phyloP scores from a whole-genome alignment of 1,284 basidiomycete genomes.

The Neonothopanus nambi region DNA sequence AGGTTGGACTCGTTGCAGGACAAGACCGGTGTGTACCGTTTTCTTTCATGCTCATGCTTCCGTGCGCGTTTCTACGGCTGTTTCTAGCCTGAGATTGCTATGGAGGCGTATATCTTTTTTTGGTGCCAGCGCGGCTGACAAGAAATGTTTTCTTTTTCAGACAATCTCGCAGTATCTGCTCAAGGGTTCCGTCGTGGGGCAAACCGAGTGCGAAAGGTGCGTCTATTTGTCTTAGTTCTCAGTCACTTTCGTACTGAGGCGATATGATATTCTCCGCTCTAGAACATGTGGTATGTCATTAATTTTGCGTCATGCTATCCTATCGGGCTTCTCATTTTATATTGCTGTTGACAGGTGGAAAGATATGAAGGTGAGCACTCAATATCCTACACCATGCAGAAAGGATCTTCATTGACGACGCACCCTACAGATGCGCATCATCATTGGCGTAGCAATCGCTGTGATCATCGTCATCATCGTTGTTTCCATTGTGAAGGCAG shows the following conservation, averaged over 20 bases:
- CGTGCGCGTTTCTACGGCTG: not conserved
- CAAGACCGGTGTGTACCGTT: constrained; percentile 75
- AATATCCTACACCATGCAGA: not conserved
- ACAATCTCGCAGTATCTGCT: constrained; percentile 97
- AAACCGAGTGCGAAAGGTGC: constrained; percentile 89
- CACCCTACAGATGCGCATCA: constrained; percentile 79
- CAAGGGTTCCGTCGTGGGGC: constrained; percentile 98
- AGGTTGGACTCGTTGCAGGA: constrained; percentile 93
- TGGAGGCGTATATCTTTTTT: no score
- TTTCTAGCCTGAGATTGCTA: not conserved
- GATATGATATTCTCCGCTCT: constrained; percentile 9
- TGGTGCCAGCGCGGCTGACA: no score
- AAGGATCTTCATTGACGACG: constrained; percentile 17
- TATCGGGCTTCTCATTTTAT: constrained; percentile 10
- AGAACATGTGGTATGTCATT: constrained; percentile 82
- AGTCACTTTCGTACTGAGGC: not conserved
- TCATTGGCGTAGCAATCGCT: constrained; percentile 84
- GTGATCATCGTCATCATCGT: constrained; percentile 94
- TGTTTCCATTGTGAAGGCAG: constrained; percentile 87
- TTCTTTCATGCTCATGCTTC: no score
- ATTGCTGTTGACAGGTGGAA: constrained; percentile 73
- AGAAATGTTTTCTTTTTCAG: constrained; percentile 41
- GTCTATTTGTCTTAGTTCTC: not conserved
- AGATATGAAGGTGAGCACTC: constrained; percentile 90
- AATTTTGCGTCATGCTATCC: constrained; percentile 9